Evolutionary conservation across 2,329 filamentous ascomycete genomes (phyloP).

Genomic region (Penicillium sp.): DNA sequence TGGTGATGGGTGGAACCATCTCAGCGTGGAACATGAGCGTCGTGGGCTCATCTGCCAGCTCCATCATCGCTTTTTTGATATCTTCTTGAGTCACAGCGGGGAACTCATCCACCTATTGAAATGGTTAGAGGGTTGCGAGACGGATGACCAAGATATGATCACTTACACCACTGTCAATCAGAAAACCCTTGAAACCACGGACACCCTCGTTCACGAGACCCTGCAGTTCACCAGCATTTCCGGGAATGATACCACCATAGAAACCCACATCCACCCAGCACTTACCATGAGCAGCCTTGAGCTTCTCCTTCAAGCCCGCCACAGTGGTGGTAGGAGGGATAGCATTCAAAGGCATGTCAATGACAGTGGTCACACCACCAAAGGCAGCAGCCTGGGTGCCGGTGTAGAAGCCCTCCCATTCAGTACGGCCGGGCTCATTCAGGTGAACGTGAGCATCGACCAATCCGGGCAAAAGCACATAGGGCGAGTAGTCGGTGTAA

Average conservation of each 20-base stretch:
- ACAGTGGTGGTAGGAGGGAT: conserved; percentile 95
- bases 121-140: conserved; percentile 15
- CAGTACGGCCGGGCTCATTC: conserved; percentile 92
- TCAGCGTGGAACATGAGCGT: conserved; percentile 99
- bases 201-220: conserved; percentile 82
- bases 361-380: conserved; percentile 91
- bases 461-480: conserved; percentile 82
- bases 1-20: conserved; percentile 86
- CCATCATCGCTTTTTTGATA: conserved; percentile 75
- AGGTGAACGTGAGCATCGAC: conserved; percentile 98
- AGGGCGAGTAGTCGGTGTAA: conserved; percentile 82
- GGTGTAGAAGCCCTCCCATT: conserved; percentile 98
- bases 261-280: conserved; percentile 99
- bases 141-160: neutral
- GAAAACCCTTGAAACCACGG: conserved; percentile 93
- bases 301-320: conserved; percentile 76
- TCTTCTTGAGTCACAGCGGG: conserved; percentile 82
- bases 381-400: conserved; percentile 92
- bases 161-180: conserved; percentile 93
- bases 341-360: conserved; percentile 97
- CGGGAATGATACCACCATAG: conserved; percentile 91
- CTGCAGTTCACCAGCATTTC: conserved; percentile 77
- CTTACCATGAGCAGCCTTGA: conserved; percentile 77
- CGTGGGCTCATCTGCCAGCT: conserved; percentile 76
- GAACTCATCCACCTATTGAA: conserved; percentile 81